These are phyloP conservation scores for Phyllosticta citrichinensis DNA, from an alignment of 2,329 filamentous ascomycete species.

Conservation along the genomic window DNA sequence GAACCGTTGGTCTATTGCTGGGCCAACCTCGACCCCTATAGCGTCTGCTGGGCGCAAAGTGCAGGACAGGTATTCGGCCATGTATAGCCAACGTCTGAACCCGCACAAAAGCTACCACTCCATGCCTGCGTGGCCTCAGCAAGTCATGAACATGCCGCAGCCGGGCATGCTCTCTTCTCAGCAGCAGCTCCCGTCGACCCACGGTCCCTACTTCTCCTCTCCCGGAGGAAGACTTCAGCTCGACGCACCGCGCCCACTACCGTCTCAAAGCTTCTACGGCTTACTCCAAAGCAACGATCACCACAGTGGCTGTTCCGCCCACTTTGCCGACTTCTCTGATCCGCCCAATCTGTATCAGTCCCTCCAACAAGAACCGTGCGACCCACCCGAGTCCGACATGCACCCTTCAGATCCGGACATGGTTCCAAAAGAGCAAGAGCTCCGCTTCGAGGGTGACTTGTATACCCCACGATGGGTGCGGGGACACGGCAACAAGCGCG, in stretches of 20 bases:
- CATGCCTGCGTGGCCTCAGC: conserved; percentile 27
- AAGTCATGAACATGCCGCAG: conserved; percentile 21
- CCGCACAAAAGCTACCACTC: conserved; percentile 34
- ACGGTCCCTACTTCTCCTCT: conserved; percentile 35
- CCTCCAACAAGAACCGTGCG: conserved; percentile 61
- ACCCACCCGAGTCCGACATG: conserved; percentile 72
- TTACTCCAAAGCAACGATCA: conserved; percentile 69
- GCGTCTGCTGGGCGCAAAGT: conserved; percentile 46
- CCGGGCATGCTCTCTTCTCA: conserved; percentile 27
- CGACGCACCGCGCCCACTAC: conserved; percentile 47
- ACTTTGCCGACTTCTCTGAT: conserved; percentile 64
- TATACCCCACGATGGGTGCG: conserved; percentile 80
- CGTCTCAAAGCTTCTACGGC: conserved; percentile 64
- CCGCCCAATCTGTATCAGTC: conserved; percentile 69
- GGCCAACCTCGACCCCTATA: conserved; percentile 49
- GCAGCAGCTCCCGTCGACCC: conserved; percentile 29
- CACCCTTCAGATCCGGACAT: conserved; percentile 66
- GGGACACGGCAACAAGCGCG: conserved; percentile 76
- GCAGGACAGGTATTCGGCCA: conserved; percentile 48
- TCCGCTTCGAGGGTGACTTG: conserved; percentile 69
- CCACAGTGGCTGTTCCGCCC: conserved; percentile 49
- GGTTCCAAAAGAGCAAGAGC: conserved; percentile 62
- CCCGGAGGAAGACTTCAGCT: conserved; percentile 42
- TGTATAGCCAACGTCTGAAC: conserved; percentile 49
- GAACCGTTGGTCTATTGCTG: conserved; percentile 58